Percentiles rank a stretch among this genome's conserved stretches.
Evolutionary conservation across 176 grass and related monocot species (phyloP).

Genomic region (Tillandsia leiboldiana): DNA sequence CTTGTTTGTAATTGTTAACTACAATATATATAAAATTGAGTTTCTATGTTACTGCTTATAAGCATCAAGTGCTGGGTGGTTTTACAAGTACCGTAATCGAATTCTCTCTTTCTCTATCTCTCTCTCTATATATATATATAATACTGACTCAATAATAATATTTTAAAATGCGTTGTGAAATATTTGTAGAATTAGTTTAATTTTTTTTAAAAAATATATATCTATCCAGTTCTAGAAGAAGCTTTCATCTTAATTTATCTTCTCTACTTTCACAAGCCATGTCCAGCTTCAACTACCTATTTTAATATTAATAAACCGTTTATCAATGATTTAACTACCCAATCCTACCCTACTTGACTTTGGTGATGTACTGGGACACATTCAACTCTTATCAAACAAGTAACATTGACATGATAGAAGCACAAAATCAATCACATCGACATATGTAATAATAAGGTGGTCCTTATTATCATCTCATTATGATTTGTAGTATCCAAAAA

Average conservation of each 20-base stretch:
- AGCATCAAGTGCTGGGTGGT: too few relatives aligned
- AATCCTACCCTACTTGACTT: constrained; percentile 17
- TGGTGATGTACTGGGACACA: neutral
- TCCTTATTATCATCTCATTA: neutral
- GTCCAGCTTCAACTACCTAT: constrained; percentile 42
- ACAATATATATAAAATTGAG: too few relatives aligned
- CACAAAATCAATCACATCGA: neutral
- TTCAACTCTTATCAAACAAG: constrained; percentile 26
- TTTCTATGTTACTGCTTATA: too few relatives aligned
- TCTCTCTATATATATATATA: too few relatives aligned
- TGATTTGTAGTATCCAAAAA: neutral
- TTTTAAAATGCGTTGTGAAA: too few relatives aligned
- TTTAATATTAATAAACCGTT: constrained; percentile 50
- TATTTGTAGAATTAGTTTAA: too few relatives aligned
- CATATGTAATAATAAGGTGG: neutral
- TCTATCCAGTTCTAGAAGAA: neutral
- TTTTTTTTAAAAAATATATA: too few relatives aligned
- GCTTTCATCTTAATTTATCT: neutral
- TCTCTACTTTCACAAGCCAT: constrained; percentile 24
- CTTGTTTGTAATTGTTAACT: too few relatives aligned
- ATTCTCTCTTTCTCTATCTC: too few relatives aligned
- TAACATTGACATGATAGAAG: constrained; percentile 31
- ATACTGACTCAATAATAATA: too few relatives aligned
- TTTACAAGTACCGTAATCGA: too few relatives aligned
- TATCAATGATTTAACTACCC: constrained; percentile 16